These are phyloP conservation scores for Schizopora paradoxa DNA, from an alignment of 1,284 basidiomycete species.

Conservation along the genomic window DNA sequence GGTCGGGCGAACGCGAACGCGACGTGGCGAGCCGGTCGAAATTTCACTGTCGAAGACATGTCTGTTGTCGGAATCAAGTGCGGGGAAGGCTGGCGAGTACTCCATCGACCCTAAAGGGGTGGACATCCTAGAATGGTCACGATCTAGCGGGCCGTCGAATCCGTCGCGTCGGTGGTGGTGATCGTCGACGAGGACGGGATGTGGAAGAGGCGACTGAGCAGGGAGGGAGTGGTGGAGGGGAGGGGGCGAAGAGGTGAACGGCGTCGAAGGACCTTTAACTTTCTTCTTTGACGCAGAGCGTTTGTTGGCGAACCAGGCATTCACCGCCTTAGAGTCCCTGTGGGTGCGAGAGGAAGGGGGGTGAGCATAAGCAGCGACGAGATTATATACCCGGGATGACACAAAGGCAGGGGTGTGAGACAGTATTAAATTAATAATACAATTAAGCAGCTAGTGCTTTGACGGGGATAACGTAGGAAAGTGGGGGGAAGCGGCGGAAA, in stretches of 20 bases:
- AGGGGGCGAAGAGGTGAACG: conserved; percentile 26
- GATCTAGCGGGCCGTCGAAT: conserved; percentile 28
- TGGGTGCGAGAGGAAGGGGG: conserved; percentile 16
- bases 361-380: too few species aligned
- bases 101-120: conserved; percentile 17
- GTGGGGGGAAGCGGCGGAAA: conserved; percentile 17
- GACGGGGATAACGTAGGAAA: background rate
- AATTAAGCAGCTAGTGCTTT: background rate
- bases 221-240: conserved; percentile 28
- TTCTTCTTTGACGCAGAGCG: conserved; percentile 76
- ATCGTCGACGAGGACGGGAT: conserved; percentile 27
- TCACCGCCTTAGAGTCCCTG: conserved; percentile 78
- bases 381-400: too few species aligned
- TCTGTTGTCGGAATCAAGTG: conserved; percentile 41
- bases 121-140: conserved; percentile 12
- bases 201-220: conserved; percentile 29
- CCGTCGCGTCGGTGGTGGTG: conserved; percentile 46
- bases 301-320: conserved; percentile 82
- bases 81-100: conserved; percentile 33
- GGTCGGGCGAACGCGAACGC: conserved; percentile 57
- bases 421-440: background rate
- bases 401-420: conserved; percentile 15
- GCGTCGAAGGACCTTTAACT: conserved; percentile 32
- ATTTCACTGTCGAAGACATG: conserved; percentile 38
- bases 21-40: conserved; percentile 42